These are phyloP conservation scores for Melampsora americana DNA, from an alignment of 1,284 basidiomycete species.

Conservation along the genomic window DNA sequence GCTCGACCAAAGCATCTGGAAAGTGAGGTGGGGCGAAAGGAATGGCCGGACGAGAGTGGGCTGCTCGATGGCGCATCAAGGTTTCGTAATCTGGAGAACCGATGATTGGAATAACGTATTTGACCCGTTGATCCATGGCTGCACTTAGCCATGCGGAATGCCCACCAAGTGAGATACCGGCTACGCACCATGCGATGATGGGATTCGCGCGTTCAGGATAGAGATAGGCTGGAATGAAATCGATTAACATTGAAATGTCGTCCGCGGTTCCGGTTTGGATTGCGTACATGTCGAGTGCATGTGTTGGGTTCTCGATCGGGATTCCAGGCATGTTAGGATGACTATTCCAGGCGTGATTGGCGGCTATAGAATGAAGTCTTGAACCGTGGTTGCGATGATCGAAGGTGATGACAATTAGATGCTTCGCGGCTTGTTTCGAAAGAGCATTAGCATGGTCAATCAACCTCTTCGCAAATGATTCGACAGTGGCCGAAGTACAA, in stretches of 20 bases:
- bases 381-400: constrained; percentile 56
- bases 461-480: too few species aligned
- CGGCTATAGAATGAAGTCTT: constrained; percentile 50
- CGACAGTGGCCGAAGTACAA: too few species aligned
- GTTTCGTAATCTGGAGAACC: constrained; percentile 73
- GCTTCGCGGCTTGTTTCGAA: constrained; percentile 45
- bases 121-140: constrained; percentile 64
- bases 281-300: constrained; percentile 53
- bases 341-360: constrained; percentile 54
- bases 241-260: constrained; percentile 75
- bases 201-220: constrained; percentile 68
- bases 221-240: constrained; percentile 72
- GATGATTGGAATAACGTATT: constrained; percentile 67
- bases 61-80: constrained; percentile 65
- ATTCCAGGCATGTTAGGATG: constrained; percentile 46
- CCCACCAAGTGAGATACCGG: constrained; percentile 72
- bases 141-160: constrained; percentile 69
- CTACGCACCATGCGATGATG: constrained; percentile 66
- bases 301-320: constrained; percentile 40
- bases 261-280: constrained; percentile 63
- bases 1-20: constrained; percentile 58
- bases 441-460: too few species aligned
- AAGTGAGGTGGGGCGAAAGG: constrained; percentile 60
- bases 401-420: constrained; percentile 52
- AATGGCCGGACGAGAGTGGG: constrained; percentile 56